Evolutionary conservation across 2,329 filamentous ascomycete genomes (phyloP).

Genomic region (Fusarium albosuccineum): DNA sequence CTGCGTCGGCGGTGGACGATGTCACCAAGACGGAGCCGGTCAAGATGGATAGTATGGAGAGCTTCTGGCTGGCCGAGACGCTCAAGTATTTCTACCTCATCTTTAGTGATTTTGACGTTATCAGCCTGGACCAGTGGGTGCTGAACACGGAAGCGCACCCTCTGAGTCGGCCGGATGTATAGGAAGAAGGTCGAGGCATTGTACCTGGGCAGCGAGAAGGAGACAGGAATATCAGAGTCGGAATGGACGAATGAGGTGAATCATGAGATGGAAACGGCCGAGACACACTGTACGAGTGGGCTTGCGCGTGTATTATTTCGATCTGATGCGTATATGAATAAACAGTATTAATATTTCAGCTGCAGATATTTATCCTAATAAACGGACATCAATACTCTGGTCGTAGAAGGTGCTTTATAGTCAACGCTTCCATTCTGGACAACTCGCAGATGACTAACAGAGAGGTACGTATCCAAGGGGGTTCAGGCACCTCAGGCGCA

Average conservation of each 20-base stretch:
- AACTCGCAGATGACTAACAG: constrained; percentile 33
- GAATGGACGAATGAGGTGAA: constrained; percentile 1
- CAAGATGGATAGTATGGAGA: constrained; percentile 76
- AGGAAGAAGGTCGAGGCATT: constrained; percentile 14
- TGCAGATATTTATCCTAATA: background rate
- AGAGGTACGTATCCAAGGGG: constrained; percentile 35
- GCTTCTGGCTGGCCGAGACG: constrained; percentile 79
- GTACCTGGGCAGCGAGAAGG: background rate
- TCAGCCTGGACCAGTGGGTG: constrained; percentile 73
- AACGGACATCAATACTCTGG: too few relatives aligned
- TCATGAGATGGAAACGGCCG: constrained; percentile 9
- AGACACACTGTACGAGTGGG: constrained; percentile 13
- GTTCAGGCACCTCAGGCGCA: constrained; percentile 4
- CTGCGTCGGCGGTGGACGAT: constrained; percentile 75
- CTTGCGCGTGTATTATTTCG: constrained; percentile 18
- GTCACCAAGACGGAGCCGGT: constrained; percentile 58
- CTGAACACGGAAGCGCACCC: constrained; percentile 70
- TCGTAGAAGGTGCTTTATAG: too few relatives aligned
- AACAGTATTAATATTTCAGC: background rate
- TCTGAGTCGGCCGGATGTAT: constrained; percentile 47
- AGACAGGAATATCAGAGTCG: background rate
- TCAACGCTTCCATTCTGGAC: background rate
- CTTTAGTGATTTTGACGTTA: constrained; percentile 69
- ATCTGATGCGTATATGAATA: constrained; percentile 18
- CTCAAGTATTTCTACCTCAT: constrained; percentile 76